Evolutionary conservation across 768 basidiomycete species (phyloP).

Genomic region (Nevesoporus exiguus): DNA sequence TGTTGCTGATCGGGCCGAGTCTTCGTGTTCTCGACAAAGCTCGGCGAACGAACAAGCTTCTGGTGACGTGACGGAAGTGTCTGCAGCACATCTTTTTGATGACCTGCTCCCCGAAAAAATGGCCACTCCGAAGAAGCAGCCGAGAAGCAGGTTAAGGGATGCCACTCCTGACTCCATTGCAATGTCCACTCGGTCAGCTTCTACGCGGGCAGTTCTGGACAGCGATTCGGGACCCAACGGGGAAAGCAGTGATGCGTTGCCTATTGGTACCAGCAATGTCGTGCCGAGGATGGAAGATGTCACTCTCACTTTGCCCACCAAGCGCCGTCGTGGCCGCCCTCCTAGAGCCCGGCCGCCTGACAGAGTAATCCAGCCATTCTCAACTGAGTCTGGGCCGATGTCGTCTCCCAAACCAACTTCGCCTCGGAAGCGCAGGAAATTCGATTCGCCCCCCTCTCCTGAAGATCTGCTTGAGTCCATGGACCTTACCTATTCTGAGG

Average conservation of each 20-base stretch:
- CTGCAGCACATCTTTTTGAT: conserved; percentile 33
- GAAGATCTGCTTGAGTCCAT: conserved; percentile 20
- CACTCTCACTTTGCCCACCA: conserved; percentile 16
- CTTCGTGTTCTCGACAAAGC: conserved; percentile 12
- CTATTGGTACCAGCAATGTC: conserved; percentile 2
- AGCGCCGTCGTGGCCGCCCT: conserved; percentile 35
- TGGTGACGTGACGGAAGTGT: conserved; percentile 9
- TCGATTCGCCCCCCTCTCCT: conserved; percentile 37
- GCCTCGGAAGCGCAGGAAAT: conserved; percentile 44
- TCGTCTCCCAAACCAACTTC: conserved; percentile 21
- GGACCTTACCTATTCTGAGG: not conserved
- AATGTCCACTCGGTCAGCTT: conserved; percentile 18
- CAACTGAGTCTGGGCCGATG: conserved; percentile 7
- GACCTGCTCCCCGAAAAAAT: conserved; percentile 21
- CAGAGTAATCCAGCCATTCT: not conserved
- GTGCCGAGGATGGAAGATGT: conserved; percentile 5
- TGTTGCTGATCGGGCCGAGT: conserved; percentile 15
- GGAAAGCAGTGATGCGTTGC: conserved; percentile 7
- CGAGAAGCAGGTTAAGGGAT: conserved; percentile 15
- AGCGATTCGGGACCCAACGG: conserved; percentile 6
- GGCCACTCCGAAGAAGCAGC: conserved; percentile 20
- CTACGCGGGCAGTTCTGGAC: conserved; percentile 16
- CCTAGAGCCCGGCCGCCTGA: conserved; percentile 24
- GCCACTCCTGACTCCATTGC: conserved; percentile 13
- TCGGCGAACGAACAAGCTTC: conserved; percentile 12